phyloP scores from a whole-genome alignment of 177 flowering plant genomes.

The Vitis hybrid region DNA sequence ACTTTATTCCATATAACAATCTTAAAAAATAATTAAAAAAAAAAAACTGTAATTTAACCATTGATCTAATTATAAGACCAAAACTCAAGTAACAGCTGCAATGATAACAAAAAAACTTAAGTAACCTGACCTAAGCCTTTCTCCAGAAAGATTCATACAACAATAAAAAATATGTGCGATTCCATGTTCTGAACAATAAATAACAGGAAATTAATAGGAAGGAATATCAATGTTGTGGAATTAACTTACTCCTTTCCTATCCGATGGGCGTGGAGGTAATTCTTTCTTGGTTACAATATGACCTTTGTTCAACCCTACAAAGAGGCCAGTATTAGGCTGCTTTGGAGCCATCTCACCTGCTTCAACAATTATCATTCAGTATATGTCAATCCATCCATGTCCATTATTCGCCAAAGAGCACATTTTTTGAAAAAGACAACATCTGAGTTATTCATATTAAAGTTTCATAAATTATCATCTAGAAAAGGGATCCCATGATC shows the following conservation, averaged over 20 bases:
- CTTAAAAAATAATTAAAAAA: too few species aligned
- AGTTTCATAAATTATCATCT: too few species aligned
- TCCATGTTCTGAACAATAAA: neutral
- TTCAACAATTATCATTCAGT: conserved; percentile 1
- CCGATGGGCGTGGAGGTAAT: conserved; percentile 47
- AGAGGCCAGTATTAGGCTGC: conserved; percentile 50
- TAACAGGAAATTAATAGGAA: neutral
- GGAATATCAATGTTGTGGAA: neutral
- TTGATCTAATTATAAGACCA: neutral
- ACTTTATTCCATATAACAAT: neutral
- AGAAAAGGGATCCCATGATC: too few species aligned
- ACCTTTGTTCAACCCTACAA: conserved; percentile 59
- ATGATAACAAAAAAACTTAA: neutral
- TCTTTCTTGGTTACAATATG: conserved; percentile 58
- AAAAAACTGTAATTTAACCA: neutral
- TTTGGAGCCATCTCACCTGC: conserved; percentile 54
- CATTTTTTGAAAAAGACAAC: too few species aligned
- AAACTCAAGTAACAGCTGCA: neutral
- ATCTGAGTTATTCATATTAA: too few species aligned
- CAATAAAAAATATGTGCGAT: neutral
- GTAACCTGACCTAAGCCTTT: neutral
- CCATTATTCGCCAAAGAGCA: too few species aligned
- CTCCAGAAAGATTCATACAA: neutral
- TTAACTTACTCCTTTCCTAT: conserved; percentile 46
- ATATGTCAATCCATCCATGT: too few species aligned